A percentile compares a stretch with the other conserved stretches of the same genome.
Conservation (phyloP, 495 filamentous ascomycete species). For the Podospora fimiseda region DNA sequence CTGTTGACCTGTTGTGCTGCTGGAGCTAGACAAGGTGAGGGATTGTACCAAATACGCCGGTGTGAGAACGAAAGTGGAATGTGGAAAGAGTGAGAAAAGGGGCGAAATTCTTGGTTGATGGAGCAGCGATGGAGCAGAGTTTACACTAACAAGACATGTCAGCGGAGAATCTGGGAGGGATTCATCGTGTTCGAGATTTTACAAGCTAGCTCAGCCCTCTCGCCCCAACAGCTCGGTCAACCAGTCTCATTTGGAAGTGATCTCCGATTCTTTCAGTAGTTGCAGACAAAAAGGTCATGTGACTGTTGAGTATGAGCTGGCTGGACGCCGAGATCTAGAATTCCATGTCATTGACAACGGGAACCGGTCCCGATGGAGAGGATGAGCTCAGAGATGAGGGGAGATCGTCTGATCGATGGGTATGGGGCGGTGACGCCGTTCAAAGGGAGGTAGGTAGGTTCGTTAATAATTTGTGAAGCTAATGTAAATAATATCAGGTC, state of each 20-base stretch:
- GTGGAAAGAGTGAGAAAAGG: not conserved
- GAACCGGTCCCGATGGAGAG: too few relatives aligned
- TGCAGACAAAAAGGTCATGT: not conserved
- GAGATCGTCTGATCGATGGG: too few relatives aligned
- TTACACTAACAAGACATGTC: not conserved
- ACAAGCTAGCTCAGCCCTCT: not conserved
- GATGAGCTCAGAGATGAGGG: too few relatives aligned
- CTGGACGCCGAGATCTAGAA: too few relatives aligned
- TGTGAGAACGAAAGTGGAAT: not conserved
- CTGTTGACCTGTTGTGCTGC: not conserved
- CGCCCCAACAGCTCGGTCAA: not conserved
- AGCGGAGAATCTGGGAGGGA: too few relatives aligned
- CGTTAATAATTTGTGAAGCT: too few relatives aligned
- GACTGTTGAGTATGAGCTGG: too few relatives aligned
- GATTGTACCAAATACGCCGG: not conserved
- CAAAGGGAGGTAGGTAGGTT: too few relatives aligned
- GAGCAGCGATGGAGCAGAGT: not conserved
- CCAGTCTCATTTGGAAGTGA: not conserved
- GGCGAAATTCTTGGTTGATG: not conserved
- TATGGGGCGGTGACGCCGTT: too few relatives aligned
- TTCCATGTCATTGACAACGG: too few relatives aligned
- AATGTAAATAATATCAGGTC: too few relatives aligned
- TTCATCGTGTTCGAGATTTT: too few relatives aligned
- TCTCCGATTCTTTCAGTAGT: not conserved
- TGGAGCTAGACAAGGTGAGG: not conserved